Evolutionary conservation across 805 yeast species (phyloP), one percentile per base, ranked within the genome.

Genomic region (Kazachstania bromeliacearum): DNA sequence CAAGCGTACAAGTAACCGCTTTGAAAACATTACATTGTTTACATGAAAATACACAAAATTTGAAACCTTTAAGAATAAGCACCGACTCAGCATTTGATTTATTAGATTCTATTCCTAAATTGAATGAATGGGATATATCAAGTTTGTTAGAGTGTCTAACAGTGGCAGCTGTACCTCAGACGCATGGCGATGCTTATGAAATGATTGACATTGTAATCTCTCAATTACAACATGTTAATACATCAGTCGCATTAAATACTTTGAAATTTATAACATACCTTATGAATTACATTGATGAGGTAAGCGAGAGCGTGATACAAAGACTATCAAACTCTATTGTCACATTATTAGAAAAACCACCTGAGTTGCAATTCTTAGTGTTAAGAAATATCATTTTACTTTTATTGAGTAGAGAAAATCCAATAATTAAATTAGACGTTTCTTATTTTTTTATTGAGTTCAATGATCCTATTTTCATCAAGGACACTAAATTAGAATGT

Each of bases 401-500:
- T 25, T 66, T 88, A 19, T 65, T 85, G 38, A 75, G 83, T 35
- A 72, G 77, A 41, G 77, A 79, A 9, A 67, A 71, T 16, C 61
- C 85, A 38, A 77, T 28, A 59, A 66, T 56, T 18, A 43, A 43
- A 18, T 64, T 82, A 36, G 92, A 83, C 43, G 85, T 84, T n/a
- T 73, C 76, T 36, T 73, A 76, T 61, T 85, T 88, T 53, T 87
- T 85, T 59, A 79, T 92, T 60, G 77, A 76, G 40, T 83, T 74
- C 48, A 80, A 82, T 54, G 96, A 88, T 55, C 92, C 94, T 1
- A 75, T 83, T 16, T 89, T 84, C 55, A 77, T 89, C 52, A 85
- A 87, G 55, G 89, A 85, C 48, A 83, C 96, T 4, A 89, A 89
- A 51, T 64, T 89, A 31, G 96, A 89, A 53, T 80, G 92, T 40